Percentiles rank a stretch among this genome's conserved stretches.
Conservation (phyloP, 345 rosid species). For the Murraya koenigii region DNA sequence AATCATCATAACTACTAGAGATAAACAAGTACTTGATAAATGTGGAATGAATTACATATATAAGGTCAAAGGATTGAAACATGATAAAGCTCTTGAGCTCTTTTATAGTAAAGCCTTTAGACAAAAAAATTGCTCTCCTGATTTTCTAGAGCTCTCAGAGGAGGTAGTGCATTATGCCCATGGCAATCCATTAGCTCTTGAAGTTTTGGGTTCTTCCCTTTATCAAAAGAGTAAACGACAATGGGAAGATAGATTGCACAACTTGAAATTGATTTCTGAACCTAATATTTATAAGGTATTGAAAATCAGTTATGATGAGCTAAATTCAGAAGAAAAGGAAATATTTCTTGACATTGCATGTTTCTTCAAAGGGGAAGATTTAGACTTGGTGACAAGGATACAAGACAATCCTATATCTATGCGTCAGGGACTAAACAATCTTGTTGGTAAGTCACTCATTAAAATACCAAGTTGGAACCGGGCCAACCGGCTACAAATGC, state of each 20-base stretch:
- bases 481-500: slow-evolving; percentile 20
- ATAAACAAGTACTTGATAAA: background rate
- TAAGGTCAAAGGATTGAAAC: background rate
- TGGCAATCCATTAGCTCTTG: slow-evolving; percentile 18
- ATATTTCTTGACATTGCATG: slow-evolving; percentile 48
- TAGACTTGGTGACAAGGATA: slow-evolving; percentile 17
- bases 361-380: slow-evolving; percentile 32
- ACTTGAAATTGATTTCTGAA: too few species aligned
- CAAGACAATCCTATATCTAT: slow-evolving; percentile 7
- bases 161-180: background rate
- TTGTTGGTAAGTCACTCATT: slow-evolving; percentile 32
- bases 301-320: too few species aligned
- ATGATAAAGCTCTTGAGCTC: slow-evolving; percentile 10
- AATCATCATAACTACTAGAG: slow-evolving; percentile 1
- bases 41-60: background rate
- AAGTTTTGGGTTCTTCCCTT: background rate
- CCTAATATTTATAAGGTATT: too few species aligned
- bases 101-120: background rate
- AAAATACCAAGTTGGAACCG: slow-evolving; percentile 11
- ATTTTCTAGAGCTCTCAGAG: background rate
- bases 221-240: too few species aligned
- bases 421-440: background rate
- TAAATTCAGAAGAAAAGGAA: slow-evolving; percentile 8
- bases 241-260: too few species aligned
- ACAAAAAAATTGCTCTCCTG: background rate